Base-by-base conservation (phyloP, 2,329 filamentous ascomycete species). In the Aureobasidium sp. region DNA sequence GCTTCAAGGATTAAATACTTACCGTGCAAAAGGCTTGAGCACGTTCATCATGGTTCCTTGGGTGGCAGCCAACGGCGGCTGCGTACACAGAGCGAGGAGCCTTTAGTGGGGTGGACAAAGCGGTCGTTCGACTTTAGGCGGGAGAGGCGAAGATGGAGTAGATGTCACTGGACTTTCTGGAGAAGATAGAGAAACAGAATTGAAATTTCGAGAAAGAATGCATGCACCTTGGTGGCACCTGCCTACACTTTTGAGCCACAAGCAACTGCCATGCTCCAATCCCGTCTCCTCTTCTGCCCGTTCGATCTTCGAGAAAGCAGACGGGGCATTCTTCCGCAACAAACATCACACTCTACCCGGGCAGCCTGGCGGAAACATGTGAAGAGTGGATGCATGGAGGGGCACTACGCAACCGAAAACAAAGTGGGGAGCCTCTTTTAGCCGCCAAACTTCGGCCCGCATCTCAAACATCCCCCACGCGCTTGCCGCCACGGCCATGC, bases 1-100 rank as follows among this genome's bases (percentile, higher is more conserved):
- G 32, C 57, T 59, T 36, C 36, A 50, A 13, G 25, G n/a, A 27
- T 59, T 59, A 59, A 21, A 59, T 59, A 39, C 59, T 51, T 49
- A 61, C 60, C 60, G 49, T n/a, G 44, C 50, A 36, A 61, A 55
- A 29, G 60, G 60, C 51, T 54, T 61, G 49, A 61, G 60, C 60
- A 61, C 60, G 60, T 61, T 61, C 60, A 61, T 61, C 49, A 51
- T 54, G 29, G 21, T 60, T 8, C 37, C 32, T 57, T 32, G 45
- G 45, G 41, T 59, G 58, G 58, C 32, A 45, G 53, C 39, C 53
- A 57, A 57, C 53, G 48, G 48, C 37, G 58, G 45, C 58, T 44
- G 58, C 48, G 48, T 51, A 61, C 48, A 61, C 21, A 21, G 21
- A 21, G 21, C 21, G 36, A 16, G 16, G 13, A 57, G 41, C 39